Conservation (phyloP, 164 flowering plant species). For the Vitis riparia region DNA sequence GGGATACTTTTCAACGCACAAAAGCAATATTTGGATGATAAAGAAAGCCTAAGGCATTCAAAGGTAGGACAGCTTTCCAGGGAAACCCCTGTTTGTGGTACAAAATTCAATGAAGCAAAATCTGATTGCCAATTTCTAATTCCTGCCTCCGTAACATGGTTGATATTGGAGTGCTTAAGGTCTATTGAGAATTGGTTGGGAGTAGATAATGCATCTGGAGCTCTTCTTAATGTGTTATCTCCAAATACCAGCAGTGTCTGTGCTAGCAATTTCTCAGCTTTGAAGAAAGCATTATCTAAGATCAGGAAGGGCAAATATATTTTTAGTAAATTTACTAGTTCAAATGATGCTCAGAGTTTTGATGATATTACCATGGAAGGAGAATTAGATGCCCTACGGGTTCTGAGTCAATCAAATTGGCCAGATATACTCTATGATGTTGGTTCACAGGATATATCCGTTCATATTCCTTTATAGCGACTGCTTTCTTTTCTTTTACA, state of each 20-base stretch:
- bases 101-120: slow-evolving; percentile 29
- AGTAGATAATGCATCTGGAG: slow-evolving; percentile 38
- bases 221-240: slow-evolving; percentile 23
- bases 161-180: slow-evolving; percentile 64
- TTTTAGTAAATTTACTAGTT: slow-evolving; percentile 29
- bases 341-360: slow-evolving; percentile 27
- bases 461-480: slow-evolving; percentile 87
- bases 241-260: slow-evolving; percentile 18
- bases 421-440: slow-evolving; percentile 80
- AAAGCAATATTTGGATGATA: slow-evolving; percentile 41
- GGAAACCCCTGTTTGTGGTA: slow-evolving; percentile 66
- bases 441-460: slow-evolving; percentile 80
- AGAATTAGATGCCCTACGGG: slow-evolving; percentile 42
- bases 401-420: slow-evolving; percentile 70
- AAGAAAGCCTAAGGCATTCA: slow-evolving; percentile 56
- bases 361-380: slow-evolving; percentile 37
- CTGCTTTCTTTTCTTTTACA: slow-evolving; percentile 69
- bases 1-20: slow-evolving; percentile 9
- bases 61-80: slow-evolving; percentile 80
- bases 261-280: slow-evolving; percentile 36
- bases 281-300: slow-evolving; percentile 51
- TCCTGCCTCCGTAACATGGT: slow-evolving; percentile 50
- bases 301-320: slow-evolving; percentile 46
- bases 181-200: slow-evolving; percentile 73
- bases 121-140: slow-evolving; percentile 24